Evolutionary conservation across 2,329 filamentous ascomycete genomes (phyloP).

Genomic region (Monilinia fructicola): DNA sequence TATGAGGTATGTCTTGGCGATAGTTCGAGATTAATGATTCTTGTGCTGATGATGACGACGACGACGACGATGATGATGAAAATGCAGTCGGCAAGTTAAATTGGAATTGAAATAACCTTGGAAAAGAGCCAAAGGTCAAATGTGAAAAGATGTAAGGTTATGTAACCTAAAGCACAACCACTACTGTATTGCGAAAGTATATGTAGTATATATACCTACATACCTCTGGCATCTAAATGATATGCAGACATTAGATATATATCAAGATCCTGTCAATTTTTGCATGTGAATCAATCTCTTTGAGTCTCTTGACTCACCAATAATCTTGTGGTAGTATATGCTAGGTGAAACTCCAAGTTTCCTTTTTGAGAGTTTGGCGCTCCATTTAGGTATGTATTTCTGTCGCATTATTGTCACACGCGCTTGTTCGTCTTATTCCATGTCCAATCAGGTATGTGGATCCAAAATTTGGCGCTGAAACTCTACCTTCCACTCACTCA

Average conservation of each 20-base stretch:
- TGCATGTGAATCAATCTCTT: constrained; percentile 9
- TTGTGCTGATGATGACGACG: neutral
- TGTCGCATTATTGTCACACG: constrained; percentile 14
- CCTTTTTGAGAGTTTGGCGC: constrained; percentile 7
- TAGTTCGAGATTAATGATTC: neutral
- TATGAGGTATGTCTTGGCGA: neutral
- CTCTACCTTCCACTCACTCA: neutral
- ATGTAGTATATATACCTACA: neutral
- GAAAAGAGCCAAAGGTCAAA: neutral
- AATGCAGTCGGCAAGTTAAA: neutral
- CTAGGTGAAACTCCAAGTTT: constrained; percentile 25
- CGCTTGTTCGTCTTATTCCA: constrained; percentile 15
- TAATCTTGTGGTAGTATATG: constrained; percentile 25
- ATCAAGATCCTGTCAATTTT: neutral
- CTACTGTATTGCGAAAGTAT: neutral
- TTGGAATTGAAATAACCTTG: neutral
- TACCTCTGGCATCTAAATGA: constrained; percentile 1
- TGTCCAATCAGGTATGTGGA: constrained; percentile 13
- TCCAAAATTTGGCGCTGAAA: constrained; percentile 20
- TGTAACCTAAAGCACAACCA: neutral
- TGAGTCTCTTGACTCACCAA: constrained; percentile 20
- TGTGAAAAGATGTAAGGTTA: neutral
- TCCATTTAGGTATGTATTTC: constrained; percentile 11
- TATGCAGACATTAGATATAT: neutral
- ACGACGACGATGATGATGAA: neutral